A percentile compares a stretch with the other conserved stretches of the same genome.
phyloP scores from a whole-genome alignment of 371 early-diverging fungal species.

The Mortierella polycephala region DNA sequence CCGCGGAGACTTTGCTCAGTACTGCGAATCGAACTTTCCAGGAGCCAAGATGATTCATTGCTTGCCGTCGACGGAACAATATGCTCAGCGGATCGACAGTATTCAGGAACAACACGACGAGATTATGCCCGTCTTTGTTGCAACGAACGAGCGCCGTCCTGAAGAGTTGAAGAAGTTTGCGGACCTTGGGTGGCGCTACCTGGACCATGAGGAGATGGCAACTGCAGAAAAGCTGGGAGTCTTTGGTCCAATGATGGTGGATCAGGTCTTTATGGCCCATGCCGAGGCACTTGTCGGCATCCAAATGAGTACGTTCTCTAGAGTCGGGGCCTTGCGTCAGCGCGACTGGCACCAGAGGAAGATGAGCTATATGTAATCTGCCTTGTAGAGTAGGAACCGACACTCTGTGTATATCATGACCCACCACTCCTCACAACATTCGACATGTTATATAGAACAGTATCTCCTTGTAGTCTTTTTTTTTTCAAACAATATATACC shows the following conservation, averaged over 20 bases:
- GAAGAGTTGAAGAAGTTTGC: constrained; percentile 54
- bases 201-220: constrained; percentile 41
- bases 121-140: constrained; percentile 44
- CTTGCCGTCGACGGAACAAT: constrained; percentile 42
- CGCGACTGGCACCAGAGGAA: constrained; percentile 44
- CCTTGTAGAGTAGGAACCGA: too few relatives aligned
- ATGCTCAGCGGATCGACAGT: constrained; percentile 31
- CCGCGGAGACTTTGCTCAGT: constrained; percentile 50
- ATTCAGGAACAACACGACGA: constrained; percentile 21
- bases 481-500: too few relatives aligned
- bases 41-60: constrained; percentile 45
- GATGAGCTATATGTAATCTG: constrained; percentile 36
- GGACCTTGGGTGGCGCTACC: constrained; percentile 36
- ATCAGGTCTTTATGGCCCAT: constrained; percentile 48
- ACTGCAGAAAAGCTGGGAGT: constrained; percentile 34
- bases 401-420: neutral
- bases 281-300: constrained; percentile 40
- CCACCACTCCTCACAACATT: neutral
- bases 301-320: constrained; percentile 49
- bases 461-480: too few relatives aligned
- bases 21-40: constrained; percentile 35
- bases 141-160: constrained; percentile 42
- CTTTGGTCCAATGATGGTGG: constrained; percentile 51
- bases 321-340: constrained; percentile 45
- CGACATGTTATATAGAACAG: too few relatives aligned